Evolutionary conservation across 129 eudicot species (phyloP).

Genomic region (Lactuca saligna): DNA sequence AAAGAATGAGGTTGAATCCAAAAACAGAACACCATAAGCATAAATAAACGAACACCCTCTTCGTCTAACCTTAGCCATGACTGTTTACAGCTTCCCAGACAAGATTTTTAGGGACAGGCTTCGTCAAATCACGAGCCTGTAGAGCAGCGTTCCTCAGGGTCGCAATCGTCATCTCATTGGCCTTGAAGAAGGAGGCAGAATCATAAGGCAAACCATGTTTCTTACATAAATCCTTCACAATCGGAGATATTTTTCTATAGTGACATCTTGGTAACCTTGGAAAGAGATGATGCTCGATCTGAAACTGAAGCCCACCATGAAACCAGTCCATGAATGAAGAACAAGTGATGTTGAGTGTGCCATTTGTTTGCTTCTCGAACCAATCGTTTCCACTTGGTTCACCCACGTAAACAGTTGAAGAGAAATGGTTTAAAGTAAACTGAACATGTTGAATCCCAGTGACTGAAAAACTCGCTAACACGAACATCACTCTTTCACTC

Average conservation of each 20-base stretch:
- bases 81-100: slow-evolving; percentile 73
- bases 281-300: slow-evolving; percentile 68
- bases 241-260: slow-evolving; percentile 53
- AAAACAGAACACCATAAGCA: slow-evolving; percentile 2
- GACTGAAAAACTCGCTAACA: slow-evolving; percentile 45
- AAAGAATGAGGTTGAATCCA: slow-evolving; percentile 19
- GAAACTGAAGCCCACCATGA: slow-evolving; percentile 79
- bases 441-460: slow-evolving; percentile 69
- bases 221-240: slow-evolving; percentile 69
- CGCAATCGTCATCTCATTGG: slow-evolving; percentile 51
- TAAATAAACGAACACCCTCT: background rate
- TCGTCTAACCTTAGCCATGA: slow-evolving; percentile 38
- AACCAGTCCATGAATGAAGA: slow-evolving; percentile 79
- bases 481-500: slow-evolving; percentile 52
- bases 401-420: slow-evolving; percentile 55
- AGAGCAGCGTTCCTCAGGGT: slow-evolving; percentile 49
- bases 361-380: slow-evolving; percentile 72
- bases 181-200: slow-evolving; percentile 54
- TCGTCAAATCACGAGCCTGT: slow-evolving; percentile 59
- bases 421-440: slow-evolving; percentile 66
- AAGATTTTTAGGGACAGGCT: slow-evolving; percentile 58
- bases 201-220: slow-evolving; percentile 61
- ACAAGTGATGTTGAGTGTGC: slow-evolving; percentile 51
- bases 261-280: slow-evolving; percentile 71
- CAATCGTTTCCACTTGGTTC: slow-evolving; percentile 59